Percentiles rank a stretch among this genome's conserved stretches.
Conservation (phyloP, 208 protist genomes). For the Leptomonas pyrrhocoris region DNA sequence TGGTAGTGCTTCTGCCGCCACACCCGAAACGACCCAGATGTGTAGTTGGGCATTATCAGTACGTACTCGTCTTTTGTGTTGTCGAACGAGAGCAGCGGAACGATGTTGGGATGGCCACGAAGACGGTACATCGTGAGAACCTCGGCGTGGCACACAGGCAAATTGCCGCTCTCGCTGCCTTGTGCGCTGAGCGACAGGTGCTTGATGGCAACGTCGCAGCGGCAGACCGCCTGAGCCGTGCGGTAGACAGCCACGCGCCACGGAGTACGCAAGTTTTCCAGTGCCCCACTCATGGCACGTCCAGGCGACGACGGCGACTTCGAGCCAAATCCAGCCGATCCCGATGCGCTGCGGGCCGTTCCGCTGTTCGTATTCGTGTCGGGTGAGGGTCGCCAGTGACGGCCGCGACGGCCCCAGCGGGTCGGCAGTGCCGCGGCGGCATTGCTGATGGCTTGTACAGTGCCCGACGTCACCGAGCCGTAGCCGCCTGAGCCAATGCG, state of each 20-base stretch:
- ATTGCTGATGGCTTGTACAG: conserved; percentile 9
- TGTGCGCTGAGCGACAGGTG: conserved; percentile 58
- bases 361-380: neutral
- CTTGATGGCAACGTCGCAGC: conserved; percentile 61
- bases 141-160: conserved; percentile 76
- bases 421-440: conserved; percentile 18
- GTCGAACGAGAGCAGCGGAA: conserved; percentile 65
- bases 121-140: conserved; percentile 68
- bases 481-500: conserved; percentile 79
- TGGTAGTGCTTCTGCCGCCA: conserved; percentile 69
- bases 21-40: conserved; percentile 55
- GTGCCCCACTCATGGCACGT: neutral
- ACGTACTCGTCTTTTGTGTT: conserved; percentile 72
- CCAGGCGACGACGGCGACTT: conserved; percentile 9
- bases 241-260: conserved; percentile 24
- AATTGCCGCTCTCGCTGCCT: conserved; percentile 49
- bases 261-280: conserved; percentile 24
- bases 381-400: conserved; percentile 10
- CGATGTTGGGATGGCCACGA: conserved; percentile 63
- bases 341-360: conserved; percentile 9
- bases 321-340: neutral
- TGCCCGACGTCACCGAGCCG: conserved; percentile 52
- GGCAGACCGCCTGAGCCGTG: conserved; percentile 21
- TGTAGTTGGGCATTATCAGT: conserved; percentile 72
- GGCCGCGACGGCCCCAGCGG: conserved; percentile 23